Conservation (phyloP, 805 yeast species). For the Saccharomyces paradoxus region DNA sequence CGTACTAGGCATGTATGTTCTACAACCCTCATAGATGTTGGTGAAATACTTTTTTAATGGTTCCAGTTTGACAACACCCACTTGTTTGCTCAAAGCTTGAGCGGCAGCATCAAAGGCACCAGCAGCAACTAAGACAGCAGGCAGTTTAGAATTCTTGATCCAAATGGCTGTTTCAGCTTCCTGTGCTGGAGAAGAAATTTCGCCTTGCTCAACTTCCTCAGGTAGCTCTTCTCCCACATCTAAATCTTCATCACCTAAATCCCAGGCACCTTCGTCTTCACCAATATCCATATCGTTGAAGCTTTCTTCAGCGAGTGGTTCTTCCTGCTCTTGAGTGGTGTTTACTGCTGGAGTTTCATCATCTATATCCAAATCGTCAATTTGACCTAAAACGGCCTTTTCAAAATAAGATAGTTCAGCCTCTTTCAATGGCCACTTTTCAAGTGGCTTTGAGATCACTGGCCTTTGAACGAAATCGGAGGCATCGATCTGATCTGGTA, state of each 20-base stretch:
- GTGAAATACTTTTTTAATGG: conserved; percentile 78
- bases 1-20: conserved; percentile 61
- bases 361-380: conserved; percentile 54
- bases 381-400: conserved; percentile 68
- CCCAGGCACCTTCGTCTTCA: conserved; percentile 75
- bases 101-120: conserved; percentile 97
- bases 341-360: conserved; percentile 25
- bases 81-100: conserved; percentile 80
- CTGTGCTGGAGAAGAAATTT: conserved; percentile 25
- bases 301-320: conserved; percentile 34
- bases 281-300: conserved; percentile 31
- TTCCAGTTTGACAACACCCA: conserved; percentile 78
- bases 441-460: conserved; percentile 36
- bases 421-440: conserved; percentile 77
- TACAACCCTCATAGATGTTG: conserved; percentile 75
- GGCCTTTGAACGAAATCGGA: conserved; percentile 42
- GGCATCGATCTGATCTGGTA: conserved; percentile 44
- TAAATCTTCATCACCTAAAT: conserved; percentile 67
- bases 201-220: conserved; percentile 37
- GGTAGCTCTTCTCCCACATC: conserved; percentile 56
- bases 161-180: conserved; percentile 61
- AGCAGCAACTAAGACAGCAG: conserved; percentile 90
- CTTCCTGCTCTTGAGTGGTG: conserved; percentile 27
- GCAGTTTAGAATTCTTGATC: conserved; percentile 81
- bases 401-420: conserved; percentile 76